phyloP scores from a whole-genome alignment of 257 asterid genomes.

The Nyctanthes arbortristis region DNA sequence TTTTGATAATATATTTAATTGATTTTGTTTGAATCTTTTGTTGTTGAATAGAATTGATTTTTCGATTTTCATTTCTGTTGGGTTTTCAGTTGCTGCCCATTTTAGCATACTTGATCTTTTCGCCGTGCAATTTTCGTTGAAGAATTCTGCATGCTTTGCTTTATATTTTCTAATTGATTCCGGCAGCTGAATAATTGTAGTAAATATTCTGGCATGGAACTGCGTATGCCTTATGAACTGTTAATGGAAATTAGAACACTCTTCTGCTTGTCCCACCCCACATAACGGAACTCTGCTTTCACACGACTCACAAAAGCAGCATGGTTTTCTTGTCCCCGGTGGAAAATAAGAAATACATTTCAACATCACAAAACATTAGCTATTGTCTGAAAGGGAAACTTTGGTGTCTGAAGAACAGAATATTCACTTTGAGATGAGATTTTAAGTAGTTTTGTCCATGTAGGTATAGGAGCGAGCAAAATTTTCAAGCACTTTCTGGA shows the following conservation, averaged over 20 bases:
- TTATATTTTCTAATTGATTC: background rate
- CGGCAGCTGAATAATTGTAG: background rate
- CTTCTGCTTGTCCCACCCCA: background rate
- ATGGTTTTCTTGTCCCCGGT: background rate
- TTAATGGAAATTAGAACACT: background rate
- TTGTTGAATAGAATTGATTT: conserved; percentile 5
- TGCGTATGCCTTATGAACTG: background rate
- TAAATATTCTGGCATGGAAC: background rate
- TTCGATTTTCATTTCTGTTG: background rate
- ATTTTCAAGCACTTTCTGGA: no score
- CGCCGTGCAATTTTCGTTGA: background rate
- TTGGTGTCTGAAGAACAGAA: background rate
- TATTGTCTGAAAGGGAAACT: background rate
- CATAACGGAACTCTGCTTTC: background rate
- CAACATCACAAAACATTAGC: background rate
- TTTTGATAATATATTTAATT: conserved; percentile 38
- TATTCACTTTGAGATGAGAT: background rate
- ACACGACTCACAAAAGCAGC: no score
- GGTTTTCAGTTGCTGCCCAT: background rate
- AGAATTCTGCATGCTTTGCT: background rate
- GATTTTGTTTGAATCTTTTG: conserved; percentile 30
- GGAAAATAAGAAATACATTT: background rate
- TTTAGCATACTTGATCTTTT: background rate
- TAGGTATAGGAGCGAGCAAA: background rate
- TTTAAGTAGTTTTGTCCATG: background rate